Conservation (phyloP, 371 early-diverging fungal species). For the Mucor indicus region DNA sequence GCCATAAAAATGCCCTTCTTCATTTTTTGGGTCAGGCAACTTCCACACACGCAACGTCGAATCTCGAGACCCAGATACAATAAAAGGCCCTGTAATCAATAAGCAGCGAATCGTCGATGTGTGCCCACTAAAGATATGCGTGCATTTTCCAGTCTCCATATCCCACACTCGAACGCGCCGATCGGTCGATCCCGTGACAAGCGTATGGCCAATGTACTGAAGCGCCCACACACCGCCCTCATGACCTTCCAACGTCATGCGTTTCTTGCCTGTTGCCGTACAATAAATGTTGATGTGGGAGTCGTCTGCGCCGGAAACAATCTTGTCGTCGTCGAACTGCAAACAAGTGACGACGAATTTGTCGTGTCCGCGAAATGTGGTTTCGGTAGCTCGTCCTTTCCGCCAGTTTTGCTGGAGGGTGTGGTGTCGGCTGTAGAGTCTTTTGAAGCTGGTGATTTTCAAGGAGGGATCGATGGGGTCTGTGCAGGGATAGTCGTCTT, state of each 20-base stretch:
- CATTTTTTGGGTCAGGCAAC: slow-evolving; percentile 58
- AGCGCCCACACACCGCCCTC: slow-evolving; percentile 99
- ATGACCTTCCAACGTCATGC: slow-evolving; percentile 76
- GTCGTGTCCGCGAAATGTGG: slow-evolving; percentile 77
- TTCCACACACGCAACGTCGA: slow-evolving; percentile 94
- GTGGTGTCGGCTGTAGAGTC: slow-evolving; percentile 67
- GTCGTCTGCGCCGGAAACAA: slow-evolving; percentile 92
- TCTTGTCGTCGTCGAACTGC: slow-evolving; percentile 90
- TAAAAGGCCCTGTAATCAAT: slow-evolving; percentile 78
- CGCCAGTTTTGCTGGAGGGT: slow-evolving; percentile 81
- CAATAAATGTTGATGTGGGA: slow-evolving; percentile 86
- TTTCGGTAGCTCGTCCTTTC: slow-evolving; percentile 64
- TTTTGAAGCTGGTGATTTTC: slow-evolving; percentile 22
- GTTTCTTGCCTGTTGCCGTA: slow-evolving; percentile 57
- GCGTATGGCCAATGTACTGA: slow-evolving; percentile 77
- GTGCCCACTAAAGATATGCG: slow-evolving; percentile 91
- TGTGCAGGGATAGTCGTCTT: slow-evolving; percentile 35
- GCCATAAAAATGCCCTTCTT: slow-evolving; percentile 7
- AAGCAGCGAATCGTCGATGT: slow-evolving; percentile 95
- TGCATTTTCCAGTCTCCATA: slow-evolving; percentile 82
- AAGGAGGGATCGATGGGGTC: slow-evolving; percentile 1
- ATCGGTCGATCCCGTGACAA: slow-evolving; percentile 97
- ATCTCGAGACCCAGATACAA: slow-evolving; percentile 98
- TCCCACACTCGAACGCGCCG: slow-evolving; percentile 97
- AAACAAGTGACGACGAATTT: slow-evolving; percentile 91